Base-by-base conservation (phyloP, 2,329 filamentous ascomycete species). In the Ophiostoma tasmaniense region DNA sequence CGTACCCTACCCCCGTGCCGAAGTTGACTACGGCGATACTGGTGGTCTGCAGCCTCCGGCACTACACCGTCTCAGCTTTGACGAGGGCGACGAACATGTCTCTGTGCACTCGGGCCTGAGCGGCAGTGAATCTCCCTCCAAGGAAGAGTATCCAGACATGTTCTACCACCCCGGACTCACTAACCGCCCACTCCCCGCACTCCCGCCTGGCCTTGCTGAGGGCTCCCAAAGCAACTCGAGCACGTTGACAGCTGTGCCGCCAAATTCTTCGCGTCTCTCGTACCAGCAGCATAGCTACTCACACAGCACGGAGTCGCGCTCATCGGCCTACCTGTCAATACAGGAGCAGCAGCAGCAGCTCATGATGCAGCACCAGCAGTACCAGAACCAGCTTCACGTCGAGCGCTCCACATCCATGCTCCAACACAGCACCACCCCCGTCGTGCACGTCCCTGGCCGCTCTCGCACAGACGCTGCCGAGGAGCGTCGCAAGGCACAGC, bases 401-500 rank as follows among this genome's bases (percentile, higher is more conserved):
- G 86, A 89, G 73, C 85, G 92, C 74, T 95, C 92, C 6, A 91
- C 92, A 42, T 98, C 94, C 37, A 79, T 98, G 69, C 89, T 90
- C 3, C 92, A 87, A 72, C 91, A 96, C 76, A 91, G 89, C 75
- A 91, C 89, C 72, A 90, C 91, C 8, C 93, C 93, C 42, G 86
- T 89, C 70, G 85, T 94, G 37, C 85, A 91, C 72, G 85, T 93
- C 37, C 93, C 95, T n/a, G 89, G 91, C 52, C 87, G 95, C 70
- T 97, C 95, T 45, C 93, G 96, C 78, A 99, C 95, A 10, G 95
- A 99, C 80, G 93, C 93, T 52, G 90, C 96, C 52, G 89, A 89
- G 72, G 85, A 89, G 74, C 82, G 87, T 52, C 85, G 83, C 74
- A 83, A 81, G 68, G 76, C 78, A 14, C 83, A 86, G 72, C 82